Conservation (phyloP, 129 eudicot species). For the Chrysanthemum seticuspe region DNA sequence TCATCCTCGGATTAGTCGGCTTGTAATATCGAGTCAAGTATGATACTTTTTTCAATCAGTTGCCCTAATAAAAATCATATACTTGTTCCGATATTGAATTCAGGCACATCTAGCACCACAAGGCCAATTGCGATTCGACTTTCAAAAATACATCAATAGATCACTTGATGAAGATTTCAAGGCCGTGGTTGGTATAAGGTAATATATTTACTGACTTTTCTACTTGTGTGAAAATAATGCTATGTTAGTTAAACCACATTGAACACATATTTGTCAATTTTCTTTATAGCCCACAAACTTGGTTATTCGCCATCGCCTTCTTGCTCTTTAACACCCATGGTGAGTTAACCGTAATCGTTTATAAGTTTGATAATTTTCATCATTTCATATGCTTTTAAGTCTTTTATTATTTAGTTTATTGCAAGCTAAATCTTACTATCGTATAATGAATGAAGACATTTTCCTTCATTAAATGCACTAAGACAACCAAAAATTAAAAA, state of each 20-base stretch:
- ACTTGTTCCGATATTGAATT: background rate
- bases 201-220: background rate
- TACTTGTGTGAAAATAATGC: too few relatives aligned
- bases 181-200: conserved; percentile 61
- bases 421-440: background rate
- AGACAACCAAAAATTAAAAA: too few relatives aligned
- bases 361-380: background rate
- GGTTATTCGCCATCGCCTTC: conserved; percentile 49
- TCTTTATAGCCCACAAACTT: conserved; percentile 48
- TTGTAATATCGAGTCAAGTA: too few relatives aligned
- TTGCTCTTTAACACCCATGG: conserved; percentile 55
- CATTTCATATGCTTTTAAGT: background rate
- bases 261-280: background rate
- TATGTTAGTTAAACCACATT: background rate
- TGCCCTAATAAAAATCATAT: too few relatives aligned
- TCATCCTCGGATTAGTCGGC: too few relatives aligned
- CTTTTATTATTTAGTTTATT: background rate
- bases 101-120: conserved; percentile 65
- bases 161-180: conserved; percentile 63
- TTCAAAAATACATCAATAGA: conserved; percentile 54
- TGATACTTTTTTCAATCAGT: too few relatives aligned
- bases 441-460: too few relatives aligned
- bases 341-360: background rate
- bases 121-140: conserved; percentile 44
- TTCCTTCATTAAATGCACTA: too few relatives aligned